phyloP scores from a whole-genome alignment of 1,284 basidiomycete species.

The Cryptococcus sp. region DNA sequence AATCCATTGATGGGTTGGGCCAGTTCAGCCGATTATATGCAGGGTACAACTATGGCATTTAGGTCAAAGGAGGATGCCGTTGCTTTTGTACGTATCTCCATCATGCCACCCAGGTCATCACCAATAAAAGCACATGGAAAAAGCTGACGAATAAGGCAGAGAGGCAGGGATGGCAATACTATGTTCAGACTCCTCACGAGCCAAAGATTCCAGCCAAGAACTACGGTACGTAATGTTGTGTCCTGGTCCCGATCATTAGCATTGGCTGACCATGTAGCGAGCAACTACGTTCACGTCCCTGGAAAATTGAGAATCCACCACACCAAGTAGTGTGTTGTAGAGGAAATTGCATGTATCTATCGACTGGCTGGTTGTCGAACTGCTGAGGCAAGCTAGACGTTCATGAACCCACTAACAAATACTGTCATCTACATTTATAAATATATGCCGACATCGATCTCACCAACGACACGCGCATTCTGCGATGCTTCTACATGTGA shows the following conservation, averaged over 20 bases:
- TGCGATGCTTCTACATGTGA: too few relatives aligned
- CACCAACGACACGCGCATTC: too few relatives aligned
- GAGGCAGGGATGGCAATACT: constrained; percentile 50
- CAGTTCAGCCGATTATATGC: constrained; percentile 94
- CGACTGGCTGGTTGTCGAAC: too few relatives aligned
- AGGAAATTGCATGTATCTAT: not conserved
- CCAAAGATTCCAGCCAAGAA: constrained; percentile 84
- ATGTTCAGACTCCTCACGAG: constrained; percentile 63
- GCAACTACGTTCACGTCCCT: constrained; percentile 84
- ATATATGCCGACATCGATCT: too few relatives aligned
- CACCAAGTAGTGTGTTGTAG: constrained; percentile 71
- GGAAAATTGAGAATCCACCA: constrained; percentile 77
- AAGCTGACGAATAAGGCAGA: constrained; percentile 26
- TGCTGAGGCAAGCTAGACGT: too few relatives aligned
- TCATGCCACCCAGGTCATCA: too few relatives aligned
- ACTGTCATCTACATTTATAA: too few relatives aligned
- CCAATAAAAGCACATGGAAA: too few relatives aligned
- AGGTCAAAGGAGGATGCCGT: constrained; percentile 85
- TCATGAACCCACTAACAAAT: too few relatives aligned
- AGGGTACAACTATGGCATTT: constrained; percentile 85
- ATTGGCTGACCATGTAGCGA: constrained; percentile 42
- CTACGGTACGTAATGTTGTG: constrained; percentile 54
- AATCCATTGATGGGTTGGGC: constrained; percentile 99
- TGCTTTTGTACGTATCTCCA: constrained; percentile 58
- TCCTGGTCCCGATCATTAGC: not conserved